Percentiles rank a stretch among this genome's conserved stretches.
Evolutionary conservation across 106 monocot species (phyloP).

Genomic region (Narthecium ossifragum): DNA sequence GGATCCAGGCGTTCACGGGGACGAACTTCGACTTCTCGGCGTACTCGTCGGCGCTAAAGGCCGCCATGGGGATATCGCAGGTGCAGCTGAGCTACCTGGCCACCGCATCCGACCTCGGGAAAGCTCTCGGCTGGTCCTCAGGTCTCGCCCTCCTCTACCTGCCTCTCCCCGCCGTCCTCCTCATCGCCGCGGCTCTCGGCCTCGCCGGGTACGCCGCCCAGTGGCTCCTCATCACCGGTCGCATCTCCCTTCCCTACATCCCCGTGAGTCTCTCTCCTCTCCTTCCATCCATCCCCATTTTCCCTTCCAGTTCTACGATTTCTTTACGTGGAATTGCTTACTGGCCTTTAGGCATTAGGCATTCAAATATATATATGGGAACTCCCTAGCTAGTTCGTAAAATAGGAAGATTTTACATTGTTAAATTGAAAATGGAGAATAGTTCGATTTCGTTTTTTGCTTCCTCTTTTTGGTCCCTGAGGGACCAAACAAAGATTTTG

Average conservation of each 20-base stretch:
- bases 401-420: too few relatives aligned
- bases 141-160: slow-evolving; percentile 64
- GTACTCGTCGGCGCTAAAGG: slow-evolving; percentile 67
- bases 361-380: too few relatives aligned
- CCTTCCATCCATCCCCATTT: background rate
- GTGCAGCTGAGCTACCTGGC: slow-evolving; percentile 78
- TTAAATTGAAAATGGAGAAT: too few relatives aligned
- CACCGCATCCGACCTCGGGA: slow-evolving; percentile 78
- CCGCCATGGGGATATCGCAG: slow-evolving; percentile 65
- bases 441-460: too few relatives aligned
- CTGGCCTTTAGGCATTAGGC: too few relatives aligned
- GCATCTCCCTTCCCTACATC: slow-evolving; percentile 43
- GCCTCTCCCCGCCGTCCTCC: slow-evolving; percentile 52
- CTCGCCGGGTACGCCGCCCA: slow-evolving; percentile 42
- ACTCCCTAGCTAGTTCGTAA: too few relatives aligned
- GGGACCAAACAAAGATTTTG: too few relatives aligned
- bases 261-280: slow-evolving; percentile 31
- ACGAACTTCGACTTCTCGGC: slow-evolving; percentile 87
- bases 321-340: too few relatives aligned
- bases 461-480: too few relatives aligned
- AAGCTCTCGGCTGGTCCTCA: slow-evolving; percentile 70
- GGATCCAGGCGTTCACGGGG: slow-evolving; percentile 84
- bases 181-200: slow-evolving; percentile 54
- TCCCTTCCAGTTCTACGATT: background rate
- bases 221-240: slow-evolving; percentile 59